Evolutionary conservation across 805 yeast species (phyloP).

Genomic region (Schwanniomyces pseudopolymorphus): DNA sequence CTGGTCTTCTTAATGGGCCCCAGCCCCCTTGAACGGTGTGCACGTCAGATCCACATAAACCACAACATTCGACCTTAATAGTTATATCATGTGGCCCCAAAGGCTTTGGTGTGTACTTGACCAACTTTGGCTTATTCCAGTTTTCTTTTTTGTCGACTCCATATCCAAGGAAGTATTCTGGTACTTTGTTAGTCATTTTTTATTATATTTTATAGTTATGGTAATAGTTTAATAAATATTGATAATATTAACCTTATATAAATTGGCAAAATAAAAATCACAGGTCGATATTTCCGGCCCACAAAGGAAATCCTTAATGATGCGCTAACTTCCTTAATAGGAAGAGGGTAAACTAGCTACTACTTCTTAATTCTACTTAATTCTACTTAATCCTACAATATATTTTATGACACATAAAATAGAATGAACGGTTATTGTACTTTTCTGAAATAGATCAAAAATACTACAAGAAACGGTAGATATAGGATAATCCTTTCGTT

Average conservation of each 20-base stretch:
- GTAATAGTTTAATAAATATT: background rate
- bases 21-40: constrained; percentile 57
- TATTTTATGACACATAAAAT: too few relatives aligned
- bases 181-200: background rate
- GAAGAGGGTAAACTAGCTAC: background rate
- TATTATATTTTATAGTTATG: background rate
- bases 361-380: too few relatives aligned
- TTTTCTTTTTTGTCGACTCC: constrained; percentile 28
- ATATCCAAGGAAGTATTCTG: constrained; percentile 19
- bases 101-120: constrained; percentile 25
- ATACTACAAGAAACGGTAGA: too few relatives aligned
- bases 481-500: too few relatives aligned
- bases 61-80: constrained; percentile 60
- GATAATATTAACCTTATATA: background rate
- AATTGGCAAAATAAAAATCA: background rate
- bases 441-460: too few relatives aligned
- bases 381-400: too few relatives aligned
- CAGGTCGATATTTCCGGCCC: background rate
- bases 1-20: constrained; percentile 36
- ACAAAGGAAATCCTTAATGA: background rate
- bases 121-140: constrained; percentile 34
- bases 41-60: constrained; percentile 63
- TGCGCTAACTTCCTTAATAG: background rate
- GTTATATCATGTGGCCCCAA: constrained; percentile 46
- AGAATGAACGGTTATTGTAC: too few relatives aligned